Conservation (phyloP, 177 flowering plant genomes). For the Tripterygium wilfordii region DNA sequence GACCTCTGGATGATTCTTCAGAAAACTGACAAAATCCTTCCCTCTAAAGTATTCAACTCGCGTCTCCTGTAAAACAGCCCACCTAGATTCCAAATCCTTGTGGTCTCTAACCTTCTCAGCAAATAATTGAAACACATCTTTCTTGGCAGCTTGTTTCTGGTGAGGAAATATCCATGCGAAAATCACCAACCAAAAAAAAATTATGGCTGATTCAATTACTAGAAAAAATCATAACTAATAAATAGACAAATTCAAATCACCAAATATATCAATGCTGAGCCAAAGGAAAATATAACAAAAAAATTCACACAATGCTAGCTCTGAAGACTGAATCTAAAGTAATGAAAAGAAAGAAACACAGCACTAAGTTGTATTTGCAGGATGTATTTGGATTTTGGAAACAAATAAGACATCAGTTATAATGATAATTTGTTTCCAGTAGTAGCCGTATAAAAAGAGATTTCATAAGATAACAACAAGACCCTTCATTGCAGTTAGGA, state of each 20-base stretch:
- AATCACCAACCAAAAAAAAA: background rate
- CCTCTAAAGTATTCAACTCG: conserved; percentile 96
- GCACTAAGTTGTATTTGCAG: no score
- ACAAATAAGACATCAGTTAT: no score
- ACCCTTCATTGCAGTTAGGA: no score
- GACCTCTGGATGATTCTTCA: conserved; percentile 72
- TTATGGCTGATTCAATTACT: background rate
- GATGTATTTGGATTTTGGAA: no score
- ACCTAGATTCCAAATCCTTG: conserved; percentile 80
- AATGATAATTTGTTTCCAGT: no score
- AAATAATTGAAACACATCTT: conserved; percentile 84
- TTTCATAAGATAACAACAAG: no score
- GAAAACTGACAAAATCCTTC: conserved; percentile 76
- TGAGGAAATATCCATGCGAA: conserved; percentile 1
- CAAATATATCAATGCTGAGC: background rate
- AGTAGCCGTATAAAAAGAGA: no score
- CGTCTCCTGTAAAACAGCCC: conserved; percentile 99
- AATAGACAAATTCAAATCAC: background rate
- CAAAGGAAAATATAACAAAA: no score
- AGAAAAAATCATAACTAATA: background rate
- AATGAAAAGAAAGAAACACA: no score
- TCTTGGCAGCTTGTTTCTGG: conserved; percentile 76
- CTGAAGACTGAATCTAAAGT: no score
- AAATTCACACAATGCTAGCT: no score
- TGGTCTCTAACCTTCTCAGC: conserved; percentile 98